Evolutionary conservation across 768 basidiomycete genomes (phyloP), one percentile per base, ranked within the genome.

Genomic region (Tricholoma terreum): DNA sequence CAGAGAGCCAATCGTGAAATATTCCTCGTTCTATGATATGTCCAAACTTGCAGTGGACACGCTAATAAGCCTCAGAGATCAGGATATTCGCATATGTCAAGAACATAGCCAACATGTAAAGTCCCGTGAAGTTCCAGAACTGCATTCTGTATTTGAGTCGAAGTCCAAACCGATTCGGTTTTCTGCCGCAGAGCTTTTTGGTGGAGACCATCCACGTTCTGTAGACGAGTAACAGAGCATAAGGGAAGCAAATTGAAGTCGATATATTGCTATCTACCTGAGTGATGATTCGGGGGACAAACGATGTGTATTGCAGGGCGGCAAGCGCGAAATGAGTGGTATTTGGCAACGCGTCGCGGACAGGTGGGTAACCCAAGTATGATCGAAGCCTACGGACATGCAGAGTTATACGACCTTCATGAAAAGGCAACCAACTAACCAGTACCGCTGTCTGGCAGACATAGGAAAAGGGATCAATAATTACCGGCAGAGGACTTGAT

Each of bases 171-270:
- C 31, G 56, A 33, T 19, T 61, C 54, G 7, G 70, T 66, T 19
- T 70, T 61, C 50, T 66, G 63, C 73, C 71, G 56, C 17, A 90
- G 71, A 7, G 92, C 90, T 72, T 91, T 92, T 52, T 86, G 86
- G 66, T 98, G 95, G 6, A 98, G 82, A 2, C 94, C 94, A 65
- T 98, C 96, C n/a, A 98, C 95, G 62, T 91, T 91, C 78, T 88
- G 53, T 27, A 48, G 14, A 40, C 30, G 15, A 14, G 27, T 43
- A 34, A 12, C 34, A 7, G n/a, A n/a, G 1, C 17, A 2, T 7
- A 40, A 45, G n/a, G 11, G 24, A 27, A 84, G n/a, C 31, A 33
- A 12, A 27, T 17, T 3, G 15, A 27, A 15, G 22, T 27, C 14
- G 8, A 6, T 17, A 15, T 21, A 52, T 31, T 36, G 30, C 52